Percentiles rank a stretch among this genome's conserved stretches.
Evolutionary conservation across 2,329 filamentous ascomycete genomes (phyloP).

Genomic region (Cyphellophora attinorum): DNA sequence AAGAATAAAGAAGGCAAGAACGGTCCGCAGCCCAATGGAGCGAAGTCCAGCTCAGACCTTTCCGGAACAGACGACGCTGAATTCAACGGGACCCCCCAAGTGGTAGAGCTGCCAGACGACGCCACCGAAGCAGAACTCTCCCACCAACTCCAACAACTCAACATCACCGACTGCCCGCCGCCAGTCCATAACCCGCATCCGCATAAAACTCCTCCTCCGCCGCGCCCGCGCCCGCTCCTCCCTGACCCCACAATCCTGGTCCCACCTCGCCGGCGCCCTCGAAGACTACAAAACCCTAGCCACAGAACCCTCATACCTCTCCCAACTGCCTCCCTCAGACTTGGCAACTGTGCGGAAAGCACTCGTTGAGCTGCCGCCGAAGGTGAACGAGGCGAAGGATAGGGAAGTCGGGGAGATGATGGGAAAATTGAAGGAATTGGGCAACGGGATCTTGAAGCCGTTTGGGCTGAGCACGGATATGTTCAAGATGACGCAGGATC

Average conservation of each 20-base stretch:
- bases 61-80: too few relatives aligned
- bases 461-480: constrained; percentile 92
- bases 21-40: constrained; percentile 19
- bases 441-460: constrained; percentile 83
- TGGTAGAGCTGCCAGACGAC: constrained; percentile 42
- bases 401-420: constrained; percentile 93
- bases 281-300: constrained; percentile 61
- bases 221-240: constrained; percentile 59
- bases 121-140: constrained; percentile 30
- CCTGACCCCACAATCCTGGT: constrained; percentile 49
- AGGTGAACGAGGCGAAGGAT: constrained; percentile 69
- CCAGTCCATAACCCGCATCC: constrained; percentile 66
- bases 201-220: constrained; percentile 72
- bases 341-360: constrained; percentile 57
- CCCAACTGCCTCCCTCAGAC: constrained; percentile 57
- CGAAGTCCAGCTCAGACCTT: background rate
- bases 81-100: too few relatives aligned
- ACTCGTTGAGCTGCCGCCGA: constrained; percentile 55
- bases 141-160: constrained; percentile 32
- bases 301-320: constrained; percentile 21
- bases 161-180: constrained; percentile 34
- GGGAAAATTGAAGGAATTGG: constrained; percentile 85
- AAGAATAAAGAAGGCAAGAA: constrained; percentile 7
- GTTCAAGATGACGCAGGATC: constrained; percentile 88
- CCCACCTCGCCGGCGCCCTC: constrained; percentile 66